phyloP scores from a whole-genome alignment of 2,329 filamentous ascomycete genomes.

The Xylariales sp. region DNA sequence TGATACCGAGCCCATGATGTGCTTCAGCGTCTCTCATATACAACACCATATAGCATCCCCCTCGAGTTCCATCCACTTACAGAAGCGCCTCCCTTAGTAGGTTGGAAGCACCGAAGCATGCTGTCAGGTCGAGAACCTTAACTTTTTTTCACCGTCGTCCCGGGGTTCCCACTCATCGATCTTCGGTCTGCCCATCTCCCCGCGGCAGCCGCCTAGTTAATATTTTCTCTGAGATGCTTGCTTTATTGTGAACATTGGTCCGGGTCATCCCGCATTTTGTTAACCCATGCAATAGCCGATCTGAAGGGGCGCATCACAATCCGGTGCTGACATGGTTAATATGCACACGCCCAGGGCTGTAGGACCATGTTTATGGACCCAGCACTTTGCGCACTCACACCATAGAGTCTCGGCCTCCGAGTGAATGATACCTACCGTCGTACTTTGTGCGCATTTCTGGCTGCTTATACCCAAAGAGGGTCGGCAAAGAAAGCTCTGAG shows the following conservation, averaged over 20 bases:
- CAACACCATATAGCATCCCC: background rate
- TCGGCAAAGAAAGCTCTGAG: background rate
- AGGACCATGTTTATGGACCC: constrained; percentile 9
- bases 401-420: constrained; percentile 33
- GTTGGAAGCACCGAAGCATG: background rate
- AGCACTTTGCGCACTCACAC: constrained; percentile 34
- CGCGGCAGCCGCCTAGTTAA: background rate
- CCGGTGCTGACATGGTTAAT: constrained; percentile 31
- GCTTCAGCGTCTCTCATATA: background rate
- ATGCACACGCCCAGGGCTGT: constrained; percentile 23
- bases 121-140: background rate
- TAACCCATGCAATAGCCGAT: constrained; percentile 33
- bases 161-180: constrained; percentile 3
- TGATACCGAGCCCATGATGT: constrained; percentile 1
- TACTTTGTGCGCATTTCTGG: constrained; percentile 14
- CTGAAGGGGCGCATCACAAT: constrained; percentile 21
- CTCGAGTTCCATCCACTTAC: background rate
- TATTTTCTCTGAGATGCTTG: constrained; percentile 4
- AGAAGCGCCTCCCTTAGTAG: background rate
- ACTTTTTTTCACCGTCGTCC: background rate
- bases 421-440: constrained; percentile 20
- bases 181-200: constrained; percentile 6
- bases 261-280: constrained; percentile 36
- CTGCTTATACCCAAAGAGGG: constrained; percentile 5
- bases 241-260: constrained; percentile 20